These are phyloP conservation scores for Xylariaceae sp. DNA, from an alignment of 2,329 filamentous ascomycete species.

Conservation along the genomic window DNA sequence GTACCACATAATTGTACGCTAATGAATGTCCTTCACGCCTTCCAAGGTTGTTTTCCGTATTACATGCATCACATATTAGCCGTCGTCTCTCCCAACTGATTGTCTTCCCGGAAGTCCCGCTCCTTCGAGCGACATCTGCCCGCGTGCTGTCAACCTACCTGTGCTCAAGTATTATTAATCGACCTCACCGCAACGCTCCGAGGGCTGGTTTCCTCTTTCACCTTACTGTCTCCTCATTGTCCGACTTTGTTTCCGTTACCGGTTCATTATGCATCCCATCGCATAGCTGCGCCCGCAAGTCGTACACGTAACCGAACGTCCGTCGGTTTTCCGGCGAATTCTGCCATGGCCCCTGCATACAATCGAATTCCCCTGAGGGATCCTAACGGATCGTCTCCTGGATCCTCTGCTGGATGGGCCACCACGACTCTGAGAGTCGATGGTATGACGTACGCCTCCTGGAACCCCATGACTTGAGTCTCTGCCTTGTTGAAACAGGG, in stretches of 20 bases:
- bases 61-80: neutral
- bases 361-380: slow-evolving; percentile 46
- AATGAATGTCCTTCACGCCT: too few relatives aligned
- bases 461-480: neutral
- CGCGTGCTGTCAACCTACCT: neutral
- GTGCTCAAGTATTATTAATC: too few relatives aligned
- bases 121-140: slow-evolving; percentile 4
- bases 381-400: slow-evolving; percentile 30
- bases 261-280: slow-evolving; percentile 22
- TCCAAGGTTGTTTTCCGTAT: neutral
- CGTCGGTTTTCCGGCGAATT: slow-evolving; percentile 11
- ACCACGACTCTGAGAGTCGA: slow-evolving; percentile 88
- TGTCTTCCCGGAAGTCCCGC: neutral
- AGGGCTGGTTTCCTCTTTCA: slow-evolving; percentile 22
- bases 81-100: neutral
- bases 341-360: slow-evolving; percentile 48
- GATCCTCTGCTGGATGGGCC: slow-evolving; percentile 62
- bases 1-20: too few relatives aligned
- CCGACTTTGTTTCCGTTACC: slow-evolving; percentile 1
- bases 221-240: neutral
- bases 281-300: slow-evolving; percentile 15
- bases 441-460: slow-evolving; percentile 63
- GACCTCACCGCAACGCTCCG: slow-evolving; percentile 13
- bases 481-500: neutral
- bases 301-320: slow-evolving; percentile 6